Evolutionary conservation across 2,329 filamentous ascomycete species (phyloP), one percentile per base, ranked within the genome.

Genomic region (Cladosporium velox): DNA sequence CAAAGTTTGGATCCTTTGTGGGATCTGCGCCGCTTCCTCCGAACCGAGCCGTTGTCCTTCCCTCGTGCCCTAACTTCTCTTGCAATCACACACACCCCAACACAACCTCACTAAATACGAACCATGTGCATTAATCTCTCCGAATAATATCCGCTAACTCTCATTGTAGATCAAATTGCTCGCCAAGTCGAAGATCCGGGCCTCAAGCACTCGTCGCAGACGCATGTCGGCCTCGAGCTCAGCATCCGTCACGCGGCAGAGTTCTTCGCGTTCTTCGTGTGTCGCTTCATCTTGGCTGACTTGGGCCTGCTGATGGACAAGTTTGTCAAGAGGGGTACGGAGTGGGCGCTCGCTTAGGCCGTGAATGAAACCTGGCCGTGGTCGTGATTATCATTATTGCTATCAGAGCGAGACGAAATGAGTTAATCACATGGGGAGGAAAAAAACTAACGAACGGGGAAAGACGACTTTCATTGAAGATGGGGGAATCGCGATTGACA

Each of bases 221-320:
- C 95, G 10, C 93, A 97, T 76, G 93, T 99, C 63, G 95, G 95
- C 11, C 86, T 99, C 38, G 95, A 99, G 79, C 86, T 99, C 49
- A 95, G 92, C 76, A 93, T 93, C 41, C 88, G 94, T 49, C 94
- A 97, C 77, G 95, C 94, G 8, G 92, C 94, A 38, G 95, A 99
- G 79, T 99, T 99, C 79, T 99, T 99, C 77, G 93, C 90, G 18
- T 97, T 99, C 79, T 98, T 95, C 77, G 86, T 99, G 32, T 97
- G 94, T 79, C 90, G 95, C 21, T 99, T 99, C 77, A 93, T 93
- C n/a, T 82, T 99, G 67, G 85, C 88, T 4, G 95, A 99, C 77
- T 81, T 99, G 68, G 86, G 88, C 47, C 78, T 95, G 76, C 84
- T 99, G 81, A 83, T 99, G 72, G 95, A 99, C 78, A 99, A 98